Conservation (phyloP, 352 stramenopile genomes). For the Globisporangium perplexum region DNA sequence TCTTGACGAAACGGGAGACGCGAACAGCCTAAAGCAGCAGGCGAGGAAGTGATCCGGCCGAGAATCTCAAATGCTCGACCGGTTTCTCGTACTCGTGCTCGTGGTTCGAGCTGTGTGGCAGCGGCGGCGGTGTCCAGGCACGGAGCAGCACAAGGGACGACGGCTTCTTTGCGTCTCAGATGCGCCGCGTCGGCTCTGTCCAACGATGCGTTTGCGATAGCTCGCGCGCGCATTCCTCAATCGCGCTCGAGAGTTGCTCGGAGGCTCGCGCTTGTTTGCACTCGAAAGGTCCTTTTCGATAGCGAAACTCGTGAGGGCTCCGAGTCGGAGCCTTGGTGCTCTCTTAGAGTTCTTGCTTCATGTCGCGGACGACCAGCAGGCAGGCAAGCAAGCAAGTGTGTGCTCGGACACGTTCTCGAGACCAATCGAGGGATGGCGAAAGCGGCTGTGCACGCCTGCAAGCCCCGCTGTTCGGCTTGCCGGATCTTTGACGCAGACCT, state of each 20-base stretch:
- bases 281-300: neutral
- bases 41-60: too few relatives aligned
- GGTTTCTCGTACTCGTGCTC: too few relatives aligned
- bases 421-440: neutral
- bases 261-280: neutral
- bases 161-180: neutral
- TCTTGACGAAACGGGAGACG: neutral
- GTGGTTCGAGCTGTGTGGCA: too few relatives aligned
- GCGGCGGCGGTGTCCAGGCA: too few relatives aligned
- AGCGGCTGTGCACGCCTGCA: neutral
- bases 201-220: neutral
- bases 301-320: too few relatives aligned
- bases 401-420: neutral
- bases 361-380: neutral
- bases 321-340: neutral
- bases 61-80: too few relatives aligned
- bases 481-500: too few relatives aligned
- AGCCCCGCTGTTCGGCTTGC: neutral
- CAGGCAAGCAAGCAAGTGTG: neutral
- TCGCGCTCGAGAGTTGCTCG: neutral
- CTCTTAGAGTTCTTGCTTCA: neutral
- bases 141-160: neutral
- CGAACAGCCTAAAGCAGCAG: neutral
- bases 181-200: neutral
- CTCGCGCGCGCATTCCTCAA: neutral